Evolutionary conservation across 2,329 filamentous ascomycete species (phyloP).

Genomic region (Fonsecaea monophora): DNA sequence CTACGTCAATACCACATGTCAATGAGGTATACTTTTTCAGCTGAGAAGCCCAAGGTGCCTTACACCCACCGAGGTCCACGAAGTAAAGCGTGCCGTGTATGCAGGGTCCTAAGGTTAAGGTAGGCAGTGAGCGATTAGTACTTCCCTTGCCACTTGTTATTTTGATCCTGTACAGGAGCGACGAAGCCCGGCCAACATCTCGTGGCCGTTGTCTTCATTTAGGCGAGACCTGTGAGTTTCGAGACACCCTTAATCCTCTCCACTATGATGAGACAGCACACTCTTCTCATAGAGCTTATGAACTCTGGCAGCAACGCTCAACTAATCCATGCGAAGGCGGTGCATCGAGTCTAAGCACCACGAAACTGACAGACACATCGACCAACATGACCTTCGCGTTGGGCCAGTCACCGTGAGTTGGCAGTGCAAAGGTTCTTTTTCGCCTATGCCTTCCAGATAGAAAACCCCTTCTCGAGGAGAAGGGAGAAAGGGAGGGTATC

Average conservation of each 20-base stretch:
- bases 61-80: neutral
- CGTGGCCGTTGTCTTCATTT: neutral
- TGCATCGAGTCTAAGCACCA: neutral
- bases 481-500: neutral
- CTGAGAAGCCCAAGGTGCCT: neutral
- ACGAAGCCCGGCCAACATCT: constrained; percentile 1
- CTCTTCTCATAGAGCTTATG: neutral
- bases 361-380: neutral
- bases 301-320: constrained; percentile 3
- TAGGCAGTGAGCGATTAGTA: neutral
- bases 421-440: constrained; percentile 9
- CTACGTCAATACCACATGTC: neutral
- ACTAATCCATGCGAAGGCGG: neutral
- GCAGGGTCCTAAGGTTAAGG: neutral
- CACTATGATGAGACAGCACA: constrained; percentile 7
- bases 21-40: neutral
- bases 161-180: neutral
- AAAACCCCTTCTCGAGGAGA: too few relatives aligned
- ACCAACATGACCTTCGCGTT: too few relatives aligned
- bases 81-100: neutral
- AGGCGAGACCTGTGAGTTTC: neutral
- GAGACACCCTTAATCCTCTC: neutral
- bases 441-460: neutral
- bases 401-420: neutral
- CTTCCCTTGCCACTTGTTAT: too few relatives aligned